Percentiles rank a stretch among this genome's conserved stretches.
Conservation (phyloP, 73 alveolate species). For the Paramecium octaurelia region DNA sequence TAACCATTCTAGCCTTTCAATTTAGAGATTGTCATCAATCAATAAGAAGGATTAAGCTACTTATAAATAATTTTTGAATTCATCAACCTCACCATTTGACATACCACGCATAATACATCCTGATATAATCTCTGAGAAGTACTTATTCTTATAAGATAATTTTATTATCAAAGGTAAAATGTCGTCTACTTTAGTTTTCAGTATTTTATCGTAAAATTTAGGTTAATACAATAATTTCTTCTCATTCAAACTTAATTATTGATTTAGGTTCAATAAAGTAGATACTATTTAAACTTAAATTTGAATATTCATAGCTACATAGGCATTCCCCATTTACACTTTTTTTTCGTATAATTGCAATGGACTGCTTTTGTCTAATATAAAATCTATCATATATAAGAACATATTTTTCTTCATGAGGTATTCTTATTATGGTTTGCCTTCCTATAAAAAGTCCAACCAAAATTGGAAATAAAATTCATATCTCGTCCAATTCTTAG, state of each 20-base stretch:
- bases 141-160: background rate
- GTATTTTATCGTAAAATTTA: background rate
- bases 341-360: conserved; percentile 39
- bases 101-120: conserved; percentile 22
- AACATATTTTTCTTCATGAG: conserved; percentile 46
- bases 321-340: conserved; percentile 37
- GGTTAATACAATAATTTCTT: background rate
- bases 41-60: background rate
- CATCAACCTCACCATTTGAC: background rate
- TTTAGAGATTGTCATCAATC: background rate
- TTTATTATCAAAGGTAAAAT: background rate
- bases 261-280: background rate
- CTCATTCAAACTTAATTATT: background rate
- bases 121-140: conserved; percentile 9
- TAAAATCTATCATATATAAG: conserved; percentile 64
- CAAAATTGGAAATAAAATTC: conserved; percentile 69
- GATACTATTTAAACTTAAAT: background rate
- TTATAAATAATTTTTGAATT: background rate
- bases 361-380: conserved; percentile 66
- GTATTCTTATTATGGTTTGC: conserved; percentile 31
- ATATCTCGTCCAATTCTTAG: conserved; percentile 80
- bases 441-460: conserved; percentile 59
- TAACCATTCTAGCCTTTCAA: conserved; percentile 20
- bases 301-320: background rate
- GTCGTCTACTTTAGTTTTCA: conserved; percentile 1